Base-by-base conservation (phyloP, 352 stramenopile species). In the Phytophthora nicotianae region DNA sequence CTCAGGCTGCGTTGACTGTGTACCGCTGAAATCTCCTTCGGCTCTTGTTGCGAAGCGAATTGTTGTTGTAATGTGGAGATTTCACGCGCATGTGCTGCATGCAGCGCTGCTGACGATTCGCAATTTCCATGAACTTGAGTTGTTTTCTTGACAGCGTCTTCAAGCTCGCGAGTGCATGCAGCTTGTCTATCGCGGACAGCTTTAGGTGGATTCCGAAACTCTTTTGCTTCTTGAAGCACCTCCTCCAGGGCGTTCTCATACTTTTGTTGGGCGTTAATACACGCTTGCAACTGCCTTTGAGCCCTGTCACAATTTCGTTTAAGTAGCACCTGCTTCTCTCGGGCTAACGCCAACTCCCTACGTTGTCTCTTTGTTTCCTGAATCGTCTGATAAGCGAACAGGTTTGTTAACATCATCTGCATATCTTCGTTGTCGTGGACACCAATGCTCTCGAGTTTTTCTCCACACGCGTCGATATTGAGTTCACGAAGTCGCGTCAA, bases 141-240 rank as follows among this genome's bases (percentile, higher is more conserved):
- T 33, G 54, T 58, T 41, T 62, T 55, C 52, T 61, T 59, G 24
- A 66, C 17, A 1, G 67, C 68, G 8, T 74, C 19, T 19, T 82
- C 71, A 10, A 92, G 59, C 5, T 78, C 66, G 27, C 59, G 45
- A 0, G 60, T 47, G n/a, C 78, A 63, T 20, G 29, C 49, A 33
- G 75, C 61, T 19, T 76, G 70, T 40, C 70, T 73, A 10, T 68
- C 63, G 0, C 75, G 65, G 23, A 92, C 50, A 14, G 75, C 81
- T 49, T 77, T 77, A 5, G 83, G 83, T 7, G 80, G 79, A 47
- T 87, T 73, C 0, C 81, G 77, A 29, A 92, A 92, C n/a, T 90
- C 83, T 38, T 62, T 56, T 1, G 70, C 72, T 43, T 91, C 83
- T 16, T 63, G 52, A 24, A 87, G 40, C 1, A 83, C 55, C 5